Evolutionary conservation across 2,329 filamentous ascomycete species (phyloP), one percentile per base, ranked within the genome.

Genomic region (Septoria linicola): DNA sequence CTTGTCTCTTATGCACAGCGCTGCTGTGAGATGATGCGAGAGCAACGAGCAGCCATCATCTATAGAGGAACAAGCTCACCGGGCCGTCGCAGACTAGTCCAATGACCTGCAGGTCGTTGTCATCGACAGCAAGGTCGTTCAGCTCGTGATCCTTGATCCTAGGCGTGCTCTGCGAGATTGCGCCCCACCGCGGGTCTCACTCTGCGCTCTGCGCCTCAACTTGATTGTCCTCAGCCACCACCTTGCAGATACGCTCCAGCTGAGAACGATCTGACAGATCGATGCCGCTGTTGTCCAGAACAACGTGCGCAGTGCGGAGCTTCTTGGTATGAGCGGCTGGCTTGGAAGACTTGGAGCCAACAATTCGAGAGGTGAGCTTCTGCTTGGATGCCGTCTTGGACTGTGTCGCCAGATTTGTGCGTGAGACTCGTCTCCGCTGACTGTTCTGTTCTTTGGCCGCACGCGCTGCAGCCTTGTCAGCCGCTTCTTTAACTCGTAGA

Each of bases 201-300:
- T 30, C 14, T n/a, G n/a, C n/a, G n/a, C n/a, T n/a, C 32, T 35
- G 40, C 23, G 34, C 47, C 39, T 27, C 49, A 51, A 13, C 31
- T 48, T 11, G 39, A n/a, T n/a, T n/a, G n/a, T n/a, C n/a, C 17
- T 14, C 32, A 31, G 19, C 21, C 41, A 36, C 52, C 53, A 31
- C 46, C 34, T 31, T 40, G 37, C 43, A 39, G 6, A 13, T 41
- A 16, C 43, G 42, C 8, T 13, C 13, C 42, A 44, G 27, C 43
- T 41, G 31, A 7, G 31, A 16, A n/a, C n/a, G n/a, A 32, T 17
- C 49, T 3, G 45, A 37, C 16, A 55, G 23, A 13, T 55, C 13
- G 44, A 58, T 48, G n/a, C 30, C 34, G n/a, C 23, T 43, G 21
- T 49, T 45, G 27, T 58, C 55, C 21, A 53, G 25, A 17, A 43